Percentiles rank a stretch among this genome's conserved stretches.
These are phyloP conservation scores for Vigna trinervia DNA, from an alignment of 306 rosid genomes.

Conservation along the genomic window DNA sequence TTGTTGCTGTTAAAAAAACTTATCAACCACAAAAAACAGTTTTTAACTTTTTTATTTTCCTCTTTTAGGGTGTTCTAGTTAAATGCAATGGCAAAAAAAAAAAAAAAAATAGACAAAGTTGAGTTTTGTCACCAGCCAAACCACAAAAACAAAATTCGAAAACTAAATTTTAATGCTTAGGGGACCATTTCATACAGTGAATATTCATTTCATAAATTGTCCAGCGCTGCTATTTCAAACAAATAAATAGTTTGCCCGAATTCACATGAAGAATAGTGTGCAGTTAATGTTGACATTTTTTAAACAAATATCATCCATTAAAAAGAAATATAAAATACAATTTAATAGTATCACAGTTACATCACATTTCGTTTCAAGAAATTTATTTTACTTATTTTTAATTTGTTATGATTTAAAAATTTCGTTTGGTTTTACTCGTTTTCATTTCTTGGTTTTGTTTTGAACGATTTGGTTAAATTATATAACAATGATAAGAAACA, in stretches of 20 bases:
- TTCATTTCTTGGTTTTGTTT: too few species aligned
- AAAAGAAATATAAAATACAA: background rate
- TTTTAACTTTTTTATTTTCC: background rate
- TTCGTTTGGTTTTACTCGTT: too few species aligned
- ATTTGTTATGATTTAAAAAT: too few species aligned
- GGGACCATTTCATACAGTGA: background rate
- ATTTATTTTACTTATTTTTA: too few species aligned
- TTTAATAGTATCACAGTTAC: too few species aligned
- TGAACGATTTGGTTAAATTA: too few species aligned
- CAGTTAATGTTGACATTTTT: background rate
- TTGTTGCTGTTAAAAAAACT: too few species aligned
- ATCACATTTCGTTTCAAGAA: too few species aligned
- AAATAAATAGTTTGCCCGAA: background rate
- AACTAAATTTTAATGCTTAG: background rate
- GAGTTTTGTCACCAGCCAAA: conserved; percentile 2
- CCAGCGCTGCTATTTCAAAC: background rate
- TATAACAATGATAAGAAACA: too few species aligned
- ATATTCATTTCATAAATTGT: background rate
- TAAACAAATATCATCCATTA: background rate
- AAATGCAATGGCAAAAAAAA: background rate
- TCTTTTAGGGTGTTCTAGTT: background rate
- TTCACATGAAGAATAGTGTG: background rate
- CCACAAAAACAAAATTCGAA: background rate
- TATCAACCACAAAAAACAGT: background rate
- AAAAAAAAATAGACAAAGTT: background rate